Base-by-base conservation (phyloP, 352 stramenopile genomes). In the Pythium dissimile region DNA sequence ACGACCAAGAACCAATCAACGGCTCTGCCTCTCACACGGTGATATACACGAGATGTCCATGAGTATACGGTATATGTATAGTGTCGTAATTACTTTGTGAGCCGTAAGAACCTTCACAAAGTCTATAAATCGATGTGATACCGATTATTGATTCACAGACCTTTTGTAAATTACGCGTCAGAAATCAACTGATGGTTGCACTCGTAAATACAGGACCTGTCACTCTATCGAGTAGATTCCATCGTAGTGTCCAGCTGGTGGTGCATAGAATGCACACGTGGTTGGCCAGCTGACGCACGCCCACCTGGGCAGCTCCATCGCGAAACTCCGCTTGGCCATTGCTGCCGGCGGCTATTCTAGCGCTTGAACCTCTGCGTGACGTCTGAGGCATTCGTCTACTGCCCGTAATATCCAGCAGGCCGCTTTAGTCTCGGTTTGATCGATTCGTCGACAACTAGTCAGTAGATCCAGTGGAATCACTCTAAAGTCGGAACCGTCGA, bases 1-100 rank as follows among this genome's bases (percentile, higher is more conserved):
- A 62, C 60, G 45, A 59, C 61, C 61, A 63, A 68, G 47, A 67
- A 38, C 61, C 61, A 68, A 68, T 64, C 61, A 68, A 63, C 42
- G 26, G 16, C 1, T 15, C 50, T 27, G 13, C 34, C 35, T 21
- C n/a, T 1, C 2, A 24, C 1, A 8, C 38, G 16, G 49, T 24
- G 21, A 18, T 44, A 51, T 43, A 43, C 51, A 30, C 27, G 21
- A 38, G 23, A 13, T 15, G 7, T 15, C 10, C 13, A 11, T 38
- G 1, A 47, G 43, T 63, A 55, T 63, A 57, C 46, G 26, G 3
- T 11, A 38, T 20, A 42, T 28, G 42, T 54, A 50, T 54, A 48
- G 35, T 2, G 15, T 4, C 26, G 60, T 67, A 67, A 67, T 62
- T 67, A 67, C 60, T 16, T 3, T 0, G 8, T 7, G 13, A 4